Evolutionary conservation across 495 filamentous ascomycete genomes (phyloP).

Genomic region (Aspergillus homomorphus): DNA sequence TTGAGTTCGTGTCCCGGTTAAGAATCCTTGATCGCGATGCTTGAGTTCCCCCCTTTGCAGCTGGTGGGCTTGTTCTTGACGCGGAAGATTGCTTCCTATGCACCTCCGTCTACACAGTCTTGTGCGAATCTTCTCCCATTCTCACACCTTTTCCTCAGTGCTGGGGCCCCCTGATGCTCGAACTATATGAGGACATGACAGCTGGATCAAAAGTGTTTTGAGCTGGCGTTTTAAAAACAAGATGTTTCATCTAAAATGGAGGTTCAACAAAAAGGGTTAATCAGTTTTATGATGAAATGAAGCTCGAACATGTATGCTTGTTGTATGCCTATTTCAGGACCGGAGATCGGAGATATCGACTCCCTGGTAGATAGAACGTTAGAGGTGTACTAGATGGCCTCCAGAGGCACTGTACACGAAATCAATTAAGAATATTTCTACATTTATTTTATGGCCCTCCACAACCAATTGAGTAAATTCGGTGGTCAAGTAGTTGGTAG

Average conservation of each 20-base stretch:
- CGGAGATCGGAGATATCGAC: not conserved
- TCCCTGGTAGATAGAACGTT: not conserved
- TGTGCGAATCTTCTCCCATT: not conserved
- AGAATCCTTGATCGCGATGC: constrained; percentile 25
- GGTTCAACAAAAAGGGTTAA: constrained; percentile 3
- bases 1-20: constrained; percentile 36
- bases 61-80: not conserved
- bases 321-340: not conserved
- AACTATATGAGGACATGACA: constrained; percentile 5
- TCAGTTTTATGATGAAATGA: constrained; percentile 9
- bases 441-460: no score
- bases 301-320: constrained; percentile 2
- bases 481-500: no score
- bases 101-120: not conserved
- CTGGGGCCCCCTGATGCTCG: constrained; percentile 6
- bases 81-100: not conserved
- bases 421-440: not conserved
- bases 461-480: no score
- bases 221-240: not conserved
- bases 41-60: constrained; percentile 38
- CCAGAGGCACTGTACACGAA: not conserved
- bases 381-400: not conserved
- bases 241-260: constrained; percentile 9
- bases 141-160: not conserved
- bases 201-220: constrained; percentile 2